Conservation (phyloP, 2,329 filamentous ascomycete species). For the Clonostachys chloroleuca region DNA sequence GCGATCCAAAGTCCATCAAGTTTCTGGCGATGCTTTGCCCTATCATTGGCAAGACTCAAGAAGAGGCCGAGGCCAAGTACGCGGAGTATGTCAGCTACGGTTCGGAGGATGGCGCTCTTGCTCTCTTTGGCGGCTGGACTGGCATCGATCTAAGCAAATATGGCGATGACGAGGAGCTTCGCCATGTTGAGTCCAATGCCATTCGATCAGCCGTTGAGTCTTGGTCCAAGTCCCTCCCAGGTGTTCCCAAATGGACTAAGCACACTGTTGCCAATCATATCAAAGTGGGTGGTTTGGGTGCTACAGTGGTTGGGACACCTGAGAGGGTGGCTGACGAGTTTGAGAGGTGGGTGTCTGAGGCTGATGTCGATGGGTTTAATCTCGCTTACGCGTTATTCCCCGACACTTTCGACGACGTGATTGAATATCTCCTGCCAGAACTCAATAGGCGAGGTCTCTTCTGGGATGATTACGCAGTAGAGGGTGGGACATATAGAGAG, state of each 20-base stretch:
- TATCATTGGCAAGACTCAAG: slow-evolving; percentile 36
- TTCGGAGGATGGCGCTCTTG: slow-evolving; percentile 35
- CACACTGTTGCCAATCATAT: slow-evolving; percentile 49
- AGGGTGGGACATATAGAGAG: slow-evolving; percentile 8
- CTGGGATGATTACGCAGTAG: slow-evolving; percentile 3
- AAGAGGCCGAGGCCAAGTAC: slow-evolving; percentile 33
- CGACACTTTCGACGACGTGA: slow-evolving; percentile 12
- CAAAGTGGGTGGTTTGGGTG: slow-evolving; percentile 32
- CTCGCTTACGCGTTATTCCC: slow-evolving; percentile 5
- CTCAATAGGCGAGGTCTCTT: slow-evolving; percentile 1
- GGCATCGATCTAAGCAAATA: slow-evolving; percentile 35
- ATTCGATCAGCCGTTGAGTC: slow-evolving; percentile 19
- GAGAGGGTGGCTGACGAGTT: slow-evolving; percentile 9
- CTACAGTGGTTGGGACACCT: slow-evolving; percentile 6
- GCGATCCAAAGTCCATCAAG: slow-evolving; percentile 31
- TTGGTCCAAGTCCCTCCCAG: slow-evolving; percentile 6
- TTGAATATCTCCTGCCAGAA: slow-evolving; percentile 8
- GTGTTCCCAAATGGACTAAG: slow-evolving; percentile 45
- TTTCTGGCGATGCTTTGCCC: slow-evolving; percentile 35
- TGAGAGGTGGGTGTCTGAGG: slow-evolving; percentile 31
- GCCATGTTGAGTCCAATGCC: slow-evolving; percentile 29
- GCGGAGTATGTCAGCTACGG: slow-evolving; percentile 32
- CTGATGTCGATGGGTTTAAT: slow-evolving; percentile 57
- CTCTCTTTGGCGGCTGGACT: slow-evolving; percentile 40
- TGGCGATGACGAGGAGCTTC: slow-evolving; percentile 37